A percentile compares a stretch with the other conserved stretches of the same genome.
Conservation (phyloP, 2,329 filamentous ascomycete species). For the Aureobasidium melanogenum region DNA sequence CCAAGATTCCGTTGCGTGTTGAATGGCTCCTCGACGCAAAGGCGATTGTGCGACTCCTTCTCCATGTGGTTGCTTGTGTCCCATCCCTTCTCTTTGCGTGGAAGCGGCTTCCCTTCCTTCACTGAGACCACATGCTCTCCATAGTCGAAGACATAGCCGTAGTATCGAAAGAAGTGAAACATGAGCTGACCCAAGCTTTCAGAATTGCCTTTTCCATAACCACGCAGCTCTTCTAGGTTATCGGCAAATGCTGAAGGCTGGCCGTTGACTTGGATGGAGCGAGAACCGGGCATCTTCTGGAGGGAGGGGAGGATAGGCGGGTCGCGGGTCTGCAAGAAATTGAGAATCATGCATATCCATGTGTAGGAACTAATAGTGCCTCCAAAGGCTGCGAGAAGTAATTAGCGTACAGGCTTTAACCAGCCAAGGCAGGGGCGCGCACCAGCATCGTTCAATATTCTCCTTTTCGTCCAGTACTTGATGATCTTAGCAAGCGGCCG, state of each 20-base stretch:
- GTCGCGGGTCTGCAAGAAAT: conserved; percentile 81
- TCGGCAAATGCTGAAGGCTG: conserved; percentile 74
- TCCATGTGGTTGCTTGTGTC: conserved; percentile 45
- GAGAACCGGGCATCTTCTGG: conserved; percentile 62
- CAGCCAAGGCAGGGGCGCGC: conserved; percentile 31
- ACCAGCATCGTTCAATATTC: conserved; percentile 95
- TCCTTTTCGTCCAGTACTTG: conserved; percentile 91
- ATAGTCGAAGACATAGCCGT: conserved; percentile 88
- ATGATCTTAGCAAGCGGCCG: conserved; percentile 91
- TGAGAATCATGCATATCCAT: conserved; percentile 98
- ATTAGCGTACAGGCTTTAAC: conserved; percentile 1
- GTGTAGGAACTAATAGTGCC: conserved; percentile 96
- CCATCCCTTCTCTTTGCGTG: conserved; percentile 84
- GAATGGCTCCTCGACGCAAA: conserved; percentile 96
- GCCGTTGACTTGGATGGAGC: conserved; percentile 54
- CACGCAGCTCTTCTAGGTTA: conserved; percentile 64
- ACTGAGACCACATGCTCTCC: conserved; percentile 78
- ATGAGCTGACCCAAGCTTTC: conserved; percentile 77
- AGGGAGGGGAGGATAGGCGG: conserved; percentile 79
- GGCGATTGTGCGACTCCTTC: conserved; percentile 54
- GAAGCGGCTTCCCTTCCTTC: conserved; percentile 66
- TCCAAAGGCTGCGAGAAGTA: conserved; percentile 58
- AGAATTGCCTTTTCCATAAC: conserved; percentile 70
- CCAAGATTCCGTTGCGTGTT: conserved; percentile 82
- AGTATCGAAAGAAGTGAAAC: conserved; percentile 92